phyloP scores from a whole-genome alignment of 441 rosid species.

The Adansonia madagascariensis region DNA sequence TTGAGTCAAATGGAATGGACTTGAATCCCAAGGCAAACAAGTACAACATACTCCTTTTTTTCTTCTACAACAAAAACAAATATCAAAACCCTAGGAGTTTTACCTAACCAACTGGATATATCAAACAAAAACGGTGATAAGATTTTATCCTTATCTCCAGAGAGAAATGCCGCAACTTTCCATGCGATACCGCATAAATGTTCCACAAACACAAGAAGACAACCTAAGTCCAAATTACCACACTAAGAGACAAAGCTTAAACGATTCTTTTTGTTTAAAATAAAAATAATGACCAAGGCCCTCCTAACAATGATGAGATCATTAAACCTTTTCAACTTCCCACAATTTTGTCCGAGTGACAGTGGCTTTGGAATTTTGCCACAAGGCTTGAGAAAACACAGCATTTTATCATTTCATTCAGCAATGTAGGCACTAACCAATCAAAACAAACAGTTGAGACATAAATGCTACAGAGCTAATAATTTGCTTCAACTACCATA shows the following conservation, averaged over 20 bases:
- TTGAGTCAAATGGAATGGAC: too few relatives aligned
- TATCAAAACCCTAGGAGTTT: background rate
- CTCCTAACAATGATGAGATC: slow-evolving; percentile 30
- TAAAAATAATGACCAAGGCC: slow-evolving; percentile 13
- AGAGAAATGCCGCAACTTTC: slow-evolving; percentile 30
- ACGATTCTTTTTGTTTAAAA: slow-evolving; percentile 28
- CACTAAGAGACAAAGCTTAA: slow-evolving; percentile 40
- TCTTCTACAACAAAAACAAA: background rate
- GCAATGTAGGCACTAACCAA: background rate
- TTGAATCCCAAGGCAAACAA: background rate
- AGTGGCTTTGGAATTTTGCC: too few relatives aligned
- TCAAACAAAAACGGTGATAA: slow-evolving; percentile 28
- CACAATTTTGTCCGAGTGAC: slow-evolving; percentile 28
- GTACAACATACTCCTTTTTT: background rate
- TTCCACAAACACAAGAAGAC: slow-evolving; percentile 39
- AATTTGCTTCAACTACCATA: slow-evolving; percentile 10
- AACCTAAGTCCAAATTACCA: slow-evolving; percentile 37
- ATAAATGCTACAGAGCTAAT: slow-evolving; percentile 22
- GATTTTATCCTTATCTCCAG: slow-evolving; percentile 22
- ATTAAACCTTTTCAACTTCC: slow-evolving; percentile 27
- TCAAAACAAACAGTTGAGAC: slow-evolving; percentile 8
- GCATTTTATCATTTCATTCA: slow-evolving; percentile 20
- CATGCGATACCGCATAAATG: slow-evolving; percentile 33
- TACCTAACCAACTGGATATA: slow-evolving; percentile 20
- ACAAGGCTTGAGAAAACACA: slow-evolving; percentile 22